phyloP scores from a whole-genome alignment of 176 grass and related monocot species.

The Phyllostachys edulis region DNA sequence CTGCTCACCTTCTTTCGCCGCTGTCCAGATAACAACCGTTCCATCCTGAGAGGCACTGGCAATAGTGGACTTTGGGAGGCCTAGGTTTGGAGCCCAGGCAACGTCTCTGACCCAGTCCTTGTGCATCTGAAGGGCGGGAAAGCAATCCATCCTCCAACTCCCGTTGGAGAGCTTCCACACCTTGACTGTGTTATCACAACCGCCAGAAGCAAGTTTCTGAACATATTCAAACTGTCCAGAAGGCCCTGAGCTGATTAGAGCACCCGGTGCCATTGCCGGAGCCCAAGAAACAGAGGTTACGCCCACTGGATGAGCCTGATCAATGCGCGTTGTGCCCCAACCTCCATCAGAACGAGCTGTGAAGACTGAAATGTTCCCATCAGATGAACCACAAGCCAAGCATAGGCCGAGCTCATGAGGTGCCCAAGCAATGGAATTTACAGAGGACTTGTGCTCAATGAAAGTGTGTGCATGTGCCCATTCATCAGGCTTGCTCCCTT shows the following conservation, averaged over 20 bases:
- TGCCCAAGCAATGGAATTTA: constrained; percentile 76
- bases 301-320: constrained; percentile 68
- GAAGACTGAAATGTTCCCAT: constrained; percentile 77
- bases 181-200: constrained; percentile 79
- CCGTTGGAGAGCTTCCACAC: constrained; percentile 78
- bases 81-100: constrained; percentile 68
- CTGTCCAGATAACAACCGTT: constrained; percentile 71
- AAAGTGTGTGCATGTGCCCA: constrained; percentile 57
- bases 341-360: constrained; percentile 60
- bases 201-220: constrained; percentile 72
- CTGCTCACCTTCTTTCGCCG: constrained; percentile 68
- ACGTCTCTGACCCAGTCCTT: constrained; percentile 71
- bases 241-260: constrained; percentile 48
- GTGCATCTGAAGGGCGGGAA: constrained; percentile 70
- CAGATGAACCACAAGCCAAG: constrained; percentile 73
- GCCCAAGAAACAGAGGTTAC: constrained; percentile 76
- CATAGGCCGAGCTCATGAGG: constrained; percentile 71
- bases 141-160: constrained; percentile 75
- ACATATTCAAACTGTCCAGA: constrained; percentile 61
- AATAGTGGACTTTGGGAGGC: constrained; percentile 70
- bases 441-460: constrained; percentile 66
- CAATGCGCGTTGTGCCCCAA: constrained; percentile 69
- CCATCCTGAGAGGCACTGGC: constrained; percentile 83
- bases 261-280: constrained; percentile 53
- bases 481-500: constrained; percentile 75